phyloP scores from a whole-genome alignment of 2,329 filamentous ascomycete genomes.

The Pseudogymnoascus sp. region DNA sequence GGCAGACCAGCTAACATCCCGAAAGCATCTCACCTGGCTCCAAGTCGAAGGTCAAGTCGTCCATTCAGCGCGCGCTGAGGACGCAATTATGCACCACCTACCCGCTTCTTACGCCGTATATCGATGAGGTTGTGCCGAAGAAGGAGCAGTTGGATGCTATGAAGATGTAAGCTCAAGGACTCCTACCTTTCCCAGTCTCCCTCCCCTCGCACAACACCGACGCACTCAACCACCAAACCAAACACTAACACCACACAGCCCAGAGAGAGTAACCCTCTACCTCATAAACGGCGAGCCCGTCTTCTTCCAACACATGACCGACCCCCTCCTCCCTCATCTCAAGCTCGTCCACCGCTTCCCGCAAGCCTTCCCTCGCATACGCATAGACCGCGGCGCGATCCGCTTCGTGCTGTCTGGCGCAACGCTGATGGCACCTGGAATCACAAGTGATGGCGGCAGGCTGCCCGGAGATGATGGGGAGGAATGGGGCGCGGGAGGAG shows the following conservation, averaged over 20 bases:
- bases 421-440: conserved; percentile 88
- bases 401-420: conserved; percentile 92
- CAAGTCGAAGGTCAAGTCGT: conserved; percentile 96
- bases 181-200: background rate
- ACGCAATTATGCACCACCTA: conserved; percentile 75
- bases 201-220: background rate
- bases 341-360: conserved; percentile 86
- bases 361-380: conserved; percentile 69
- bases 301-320: conserved; percentile 77
- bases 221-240: background rate
- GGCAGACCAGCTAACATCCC: conserved; percentile 17
- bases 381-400: conserved; percentile 92
- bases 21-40: conserved; percentile 64
- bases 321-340: conserved; percentile 78
- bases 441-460: conserved; percentile 75
- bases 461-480: conserved; percentile 47
- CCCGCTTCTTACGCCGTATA: conserved; percentile 75
- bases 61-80: conserved; percentile 79
- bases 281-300: conserved; percentile 68
- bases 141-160: conserved; percentile 84
- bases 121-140: conserved; percentile 92
- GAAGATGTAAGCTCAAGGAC: conserved; percentile 55
- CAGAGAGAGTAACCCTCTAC: conserved; percentile 85
- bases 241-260: conserved; percentile 35
- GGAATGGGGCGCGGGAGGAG: conserved; percentile 38